phyloP scores from a whole-genome alignment of 768 basidiomycete genomes.

The Termitomyces sp. region DNA sequence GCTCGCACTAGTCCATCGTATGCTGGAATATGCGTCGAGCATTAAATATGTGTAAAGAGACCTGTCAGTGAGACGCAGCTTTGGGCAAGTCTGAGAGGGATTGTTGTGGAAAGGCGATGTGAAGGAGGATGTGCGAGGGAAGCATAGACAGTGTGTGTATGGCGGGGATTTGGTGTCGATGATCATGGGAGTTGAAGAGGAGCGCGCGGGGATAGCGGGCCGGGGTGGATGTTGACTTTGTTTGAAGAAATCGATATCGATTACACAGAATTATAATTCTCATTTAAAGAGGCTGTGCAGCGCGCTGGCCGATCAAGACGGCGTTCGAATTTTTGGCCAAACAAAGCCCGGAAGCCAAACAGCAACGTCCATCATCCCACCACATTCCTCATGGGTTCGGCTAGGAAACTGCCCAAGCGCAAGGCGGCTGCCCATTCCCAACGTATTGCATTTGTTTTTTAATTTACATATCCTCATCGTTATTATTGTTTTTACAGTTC shows the following conservation, averaged over 20 bases:
- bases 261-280: neutral
- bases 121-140: slow-evolving; percentile 61
- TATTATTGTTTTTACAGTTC: slow-evolving; percentile 20
- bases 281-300: too few relatives aligned
- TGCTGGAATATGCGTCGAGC: slow-evolving; percentile 65
- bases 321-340: too few relatives aligned
- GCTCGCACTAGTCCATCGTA: slow-evolving; percentile 57
- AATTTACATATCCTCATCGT: neutral
- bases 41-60: slow-evolving; percentile 69
- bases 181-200: too few relatives aligned
- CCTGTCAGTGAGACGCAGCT: slow-evolving; percentile 58
- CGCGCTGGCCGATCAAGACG: too few relatives aligned
- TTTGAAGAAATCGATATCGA: neutral
- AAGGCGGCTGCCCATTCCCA: slow-evolving; percentile 8
- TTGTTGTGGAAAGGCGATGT: slow-evolving; percentile 56
- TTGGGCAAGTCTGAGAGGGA: neutral
- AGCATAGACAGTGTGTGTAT: slow-evolving; percentile 18
- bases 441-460: neutral
- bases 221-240: too few relatives aligned
- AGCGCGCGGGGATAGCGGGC: too few relatives aligned
- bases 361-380: neutral
- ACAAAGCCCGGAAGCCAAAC: neutral
- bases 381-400: slow-evolving; percentile 13
- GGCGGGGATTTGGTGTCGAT: too few relatives aligned
- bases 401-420: slow-evolving; percentile 4